Evolutionary conservation across 2,329 filamentous ascomycete genomes (phyloP).

Genomic region (Conoideocrella luteorostrata): DNA sequence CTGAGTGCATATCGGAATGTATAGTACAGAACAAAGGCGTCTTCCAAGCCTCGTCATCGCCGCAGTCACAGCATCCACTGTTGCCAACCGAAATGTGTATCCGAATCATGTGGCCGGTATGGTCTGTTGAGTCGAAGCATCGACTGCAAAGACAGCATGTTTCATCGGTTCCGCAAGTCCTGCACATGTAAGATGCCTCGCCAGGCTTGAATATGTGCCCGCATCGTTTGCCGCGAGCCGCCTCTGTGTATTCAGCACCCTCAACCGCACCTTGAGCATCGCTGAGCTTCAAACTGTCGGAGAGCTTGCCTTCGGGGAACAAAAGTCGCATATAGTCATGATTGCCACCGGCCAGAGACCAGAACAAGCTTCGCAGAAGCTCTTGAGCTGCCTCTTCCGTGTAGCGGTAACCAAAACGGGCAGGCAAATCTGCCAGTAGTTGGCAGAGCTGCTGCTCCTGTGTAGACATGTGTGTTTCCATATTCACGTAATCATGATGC

Average conservation of each 20-base stretch:
- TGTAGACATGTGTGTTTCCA: constrained; percentile 52
- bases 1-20: constrained; percentile 59
- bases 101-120: constrained; percentile 85
- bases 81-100: constrained; percentile 85
- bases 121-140: constrained; percentile 93
- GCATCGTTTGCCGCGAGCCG: constrained; percentile 85
- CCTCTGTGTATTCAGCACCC: constrained; percentile 89
- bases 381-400: constrained; percentile 62
- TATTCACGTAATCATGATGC: constrained; percentile 29
- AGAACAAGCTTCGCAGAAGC: constrained; percentile 76
- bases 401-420: constrained; percentile 68
- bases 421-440: constrained; percentile 72
- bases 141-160: constrained; percentile 91
- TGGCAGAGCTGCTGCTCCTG: constrained; percentile 79
- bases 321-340: constrained; percentile 69
- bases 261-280: constrained; percentile 89
- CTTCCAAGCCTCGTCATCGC: constrained; percentile 91
- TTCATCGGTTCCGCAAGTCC: constrained; percentile 89
- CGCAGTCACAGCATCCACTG: constrained; percentile 95
- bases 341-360: constrained; percentile 72
- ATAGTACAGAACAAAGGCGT: constrained; percentile 86
- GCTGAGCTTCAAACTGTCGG: constrained; percentile 66
- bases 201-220: constrained; percentile 95
- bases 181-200: constrained; percentile 90
- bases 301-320: constrained; percentile 70